Evolutionary conservation across 2,329 filamentous ascomycete species (phyloP).

Genomic region (Neocucurbitaria cava): DNA sequence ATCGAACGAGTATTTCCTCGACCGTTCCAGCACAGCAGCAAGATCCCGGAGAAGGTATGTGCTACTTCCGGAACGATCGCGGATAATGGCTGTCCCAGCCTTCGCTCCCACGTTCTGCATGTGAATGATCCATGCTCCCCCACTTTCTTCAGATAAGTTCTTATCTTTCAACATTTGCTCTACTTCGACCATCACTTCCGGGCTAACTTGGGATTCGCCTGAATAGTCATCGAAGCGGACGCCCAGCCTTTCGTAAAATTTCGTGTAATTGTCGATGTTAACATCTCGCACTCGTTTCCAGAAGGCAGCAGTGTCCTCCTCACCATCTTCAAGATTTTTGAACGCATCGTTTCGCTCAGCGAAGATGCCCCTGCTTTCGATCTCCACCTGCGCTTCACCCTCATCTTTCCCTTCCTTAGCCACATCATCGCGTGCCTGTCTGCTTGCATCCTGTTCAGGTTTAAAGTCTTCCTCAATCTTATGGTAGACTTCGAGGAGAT

Average conservation of each 20-base stretch:
- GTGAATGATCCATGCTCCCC: constrained; percentile 76
- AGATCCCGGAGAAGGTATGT: constrained; percentile 82
- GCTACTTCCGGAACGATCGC: constrained; percentile 76
- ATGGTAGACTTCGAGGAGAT: constrained; percentile 74
- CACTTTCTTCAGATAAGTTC: constrained; percentile 70
- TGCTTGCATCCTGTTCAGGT: constrained; percentile 63
- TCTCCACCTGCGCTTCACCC: constrained; percentile 32
- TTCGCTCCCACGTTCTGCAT: constrained; percentile 74
- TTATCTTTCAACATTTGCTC: constrained; percentile 69
- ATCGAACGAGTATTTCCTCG: constrained; percentile 69
- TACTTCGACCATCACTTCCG: constrained; percentile 70
- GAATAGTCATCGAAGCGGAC: constrained; percentile 75
- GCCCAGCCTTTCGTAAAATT: constrained; percentile 73
- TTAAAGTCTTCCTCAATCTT: constrained; percentile 66
- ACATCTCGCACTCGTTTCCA: constrained; percentile 73
- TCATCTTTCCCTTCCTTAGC: constrained; percentile 60
- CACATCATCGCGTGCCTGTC: constrained; percentile 61
- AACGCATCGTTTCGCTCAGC: constrained; percentile 62
- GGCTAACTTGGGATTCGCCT: constrained; percentile 75
- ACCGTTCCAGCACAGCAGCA: constrained; percentile 72
- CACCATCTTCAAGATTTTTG: constrained; percentile 73
- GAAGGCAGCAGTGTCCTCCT: constrained; percentile 64
- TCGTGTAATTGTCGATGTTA: constrained; percentile 70
- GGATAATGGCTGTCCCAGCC: constrained; percentile 73
- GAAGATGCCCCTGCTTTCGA: constrained; percentile 41